Conservation (phyloP, 805 yeast genomes). For the Saccharomycopsis olivae region DNA sequence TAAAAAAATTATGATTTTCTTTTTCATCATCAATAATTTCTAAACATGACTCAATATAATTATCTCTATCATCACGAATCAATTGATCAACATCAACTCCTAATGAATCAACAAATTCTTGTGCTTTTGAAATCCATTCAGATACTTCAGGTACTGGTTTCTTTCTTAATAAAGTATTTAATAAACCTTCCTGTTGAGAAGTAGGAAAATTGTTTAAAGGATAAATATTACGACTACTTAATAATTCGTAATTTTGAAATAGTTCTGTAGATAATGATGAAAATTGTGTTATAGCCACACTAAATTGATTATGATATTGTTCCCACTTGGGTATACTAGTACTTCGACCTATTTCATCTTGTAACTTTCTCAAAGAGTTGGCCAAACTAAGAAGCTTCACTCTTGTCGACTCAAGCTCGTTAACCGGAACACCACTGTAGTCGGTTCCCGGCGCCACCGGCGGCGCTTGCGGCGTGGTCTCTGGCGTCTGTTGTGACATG, state of each 20-base stretch:
- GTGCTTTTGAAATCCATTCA: constrained; percentile 59
- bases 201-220: constrained; percentile 84
- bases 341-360: constrained; percentile 33
- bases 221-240: constrained; percentile 63
- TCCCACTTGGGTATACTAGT: constrained; percentile 41
- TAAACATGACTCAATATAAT: constrained; percentile 11
- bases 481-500: too few species aligned
- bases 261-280: constrained; percentile 65
- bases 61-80: background rate
- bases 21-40: constrained; percentile 9
- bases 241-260: constrained; percentile 44
- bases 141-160: constrained; percentile 86
- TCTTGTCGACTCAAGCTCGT: constrained; percentile 51
- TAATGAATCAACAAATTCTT: constrained; percentile 6
- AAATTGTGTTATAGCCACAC: constrained; percentile 73
- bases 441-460: constrained; percentile 21
- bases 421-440: constrained; percentile 43
- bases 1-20: constrained; percentile 12
- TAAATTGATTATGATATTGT: constrained; percentile 74
- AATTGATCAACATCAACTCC: constrained; percentile 2
- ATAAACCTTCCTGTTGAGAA: constrained; percentile 67
- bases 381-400: constrained; percentile 31
- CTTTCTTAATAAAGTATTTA: constrained; percentile 78
- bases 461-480: too few species aligned
- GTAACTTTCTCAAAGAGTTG: constrained; percentile 47